Evolutionary conservation across 176 grass and related monocot genomes (phyloP).

Genomic region (Cenchrus fungigraminus): DNA sequence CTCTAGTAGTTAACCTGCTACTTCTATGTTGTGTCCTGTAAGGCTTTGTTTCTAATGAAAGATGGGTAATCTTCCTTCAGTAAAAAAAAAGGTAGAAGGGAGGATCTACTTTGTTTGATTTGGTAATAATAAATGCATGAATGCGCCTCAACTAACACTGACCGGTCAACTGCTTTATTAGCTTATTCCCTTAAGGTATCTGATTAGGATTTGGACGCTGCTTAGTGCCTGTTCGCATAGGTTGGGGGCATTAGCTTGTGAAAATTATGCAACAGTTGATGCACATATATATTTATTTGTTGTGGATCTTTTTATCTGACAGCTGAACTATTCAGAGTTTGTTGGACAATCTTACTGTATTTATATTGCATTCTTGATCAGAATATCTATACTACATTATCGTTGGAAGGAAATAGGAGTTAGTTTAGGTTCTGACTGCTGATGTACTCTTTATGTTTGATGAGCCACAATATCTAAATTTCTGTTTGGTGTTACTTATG

Average conservation of each 20-base stretch:
- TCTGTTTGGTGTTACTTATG: constrained; percentile 4
- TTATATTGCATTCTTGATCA: constrained; percentile 4
- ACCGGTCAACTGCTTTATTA: neutral
- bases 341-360: constrained; percentile 23
- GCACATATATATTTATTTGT: constrained; percentile 11
- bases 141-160: neutral
- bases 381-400: neutral
- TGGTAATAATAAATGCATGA: neutral
- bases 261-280: constrained; percentile 3
- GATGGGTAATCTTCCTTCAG: neutral
- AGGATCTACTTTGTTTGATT: neutral
- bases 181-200: neutral
- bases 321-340: constrained; percentile 4
- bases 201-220: neutral
- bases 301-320: neutral
- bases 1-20: neutral
- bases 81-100: neutral
- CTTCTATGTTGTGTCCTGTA: neutral
- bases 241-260: constrained; percentile 23
- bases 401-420: neutral
- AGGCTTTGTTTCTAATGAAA: neutral
- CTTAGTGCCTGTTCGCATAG: neutral
- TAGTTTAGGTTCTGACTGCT: constrained; percentile 36
- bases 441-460: constrained; percentile 16
- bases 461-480: constrained; percentile 15